Base-by-base conservation (phyloP, 176 grass and related monocot species). In the Elaeis guineensis region DNA sequence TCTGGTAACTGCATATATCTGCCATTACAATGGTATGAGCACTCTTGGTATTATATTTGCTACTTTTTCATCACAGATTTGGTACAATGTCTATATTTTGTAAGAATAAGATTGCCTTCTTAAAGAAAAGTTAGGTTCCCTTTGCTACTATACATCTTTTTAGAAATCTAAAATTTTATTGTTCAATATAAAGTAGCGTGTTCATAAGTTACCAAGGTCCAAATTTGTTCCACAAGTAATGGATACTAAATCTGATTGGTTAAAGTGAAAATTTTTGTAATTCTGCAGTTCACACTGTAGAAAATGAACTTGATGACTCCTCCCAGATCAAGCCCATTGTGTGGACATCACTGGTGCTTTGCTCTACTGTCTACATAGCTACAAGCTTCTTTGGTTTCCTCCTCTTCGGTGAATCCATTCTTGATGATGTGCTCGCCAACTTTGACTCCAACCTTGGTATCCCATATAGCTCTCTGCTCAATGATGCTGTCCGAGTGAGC, bases 321-420 rank as follows among this genome's bases (percentile, higher is more conserved):
- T 85, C 81, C 19, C 81, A 83, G 74, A 97, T 91, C 44, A 91
- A 91, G 67, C 84, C 87, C 18, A 90, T 97, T 35, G 92, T 88
- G 17, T 75, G 72, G 19, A 76, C 87, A 44, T 88, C 87, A 11
- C 65, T 97, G 17, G 16, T 66, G 51, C 75, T 97, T 54, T 97
- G 87, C 63, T 87, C 92, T 1, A 78, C 72, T n/a, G 81, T 97
- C 8, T 97, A 97, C 49, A 77, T 97, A 21, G 74, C 81, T 32
- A 91, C 84, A 66, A 91, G 86, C 66, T 97, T 97, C 78, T 88
- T 97, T 51, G 76, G 80, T 17, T 97, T 91, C 55, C 87, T 97
- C 39, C 92, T 91, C 30, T 91, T 97, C 29, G 92, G 87, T 53
- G 86, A 90, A 59, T 70, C 72, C 63, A 91, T 87, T 3, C 84